Percentiles rank a stretch among this genome's conserved stretches.
Conservation (phyloP, 1,139 yeast genomes). For the Pichia sp. region DNA sequence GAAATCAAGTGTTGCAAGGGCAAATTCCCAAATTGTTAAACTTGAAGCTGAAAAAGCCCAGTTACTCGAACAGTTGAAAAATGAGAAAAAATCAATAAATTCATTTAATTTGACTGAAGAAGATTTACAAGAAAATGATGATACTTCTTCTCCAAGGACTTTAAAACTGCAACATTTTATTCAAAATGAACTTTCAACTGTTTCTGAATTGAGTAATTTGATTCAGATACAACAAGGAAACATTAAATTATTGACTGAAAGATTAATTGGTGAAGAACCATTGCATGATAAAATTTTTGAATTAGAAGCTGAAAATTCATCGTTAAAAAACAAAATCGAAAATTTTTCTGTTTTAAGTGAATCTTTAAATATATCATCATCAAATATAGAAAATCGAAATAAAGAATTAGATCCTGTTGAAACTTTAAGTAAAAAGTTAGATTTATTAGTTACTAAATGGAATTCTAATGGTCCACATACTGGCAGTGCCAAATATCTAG, state of each 20-base stretch:
- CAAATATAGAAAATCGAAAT: too few species aligned
- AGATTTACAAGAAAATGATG: neutral
- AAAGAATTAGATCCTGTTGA: slow-evolving; percentile 1
- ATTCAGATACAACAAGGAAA: slow-evolving; percentile 49
- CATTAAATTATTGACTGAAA: slow-evolving; percentile 37
- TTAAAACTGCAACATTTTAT: slow-evolving; percentile 34
- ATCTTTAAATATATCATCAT: slow-evolving; percentile 3
- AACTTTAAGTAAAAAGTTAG: slow-evolving; percentile 11
- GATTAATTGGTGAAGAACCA: slow-evolving; percentile 40
- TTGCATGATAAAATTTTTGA: slow-evolving; percentile 43
- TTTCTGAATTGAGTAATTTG: slow-evolving; percentile 48
- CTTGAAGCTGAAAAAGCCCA: slow-evolving; percentile 24
- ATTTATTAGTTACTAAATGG: slow-evolving; percentile 8
- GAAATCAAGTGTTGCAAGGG: slow-evolving; percentile 25
- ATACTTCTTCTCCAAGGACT: slow-evolving; percentile 6
- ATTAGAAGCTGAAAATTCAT: slow-evolving; percentile 41
- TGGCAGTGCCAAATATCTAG: neutral
- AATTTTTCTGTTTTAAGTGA: slow-evolving; percentile 34
- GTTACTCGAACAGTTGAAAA: too few species aligned
- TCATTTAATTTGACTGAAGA: neutral
- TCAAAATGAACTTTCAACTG: slow-evolving; percentile 48
- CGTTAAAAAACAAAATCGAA: slow-evolving; percentile 41
- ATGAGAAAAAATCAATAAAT: too few species aligned
- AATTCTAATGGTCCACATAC: slow-evolving; percentile 6
- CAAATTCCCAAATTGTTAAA: slow-evolving; percentile 25